Conservation (phyloP, 2,329 filamentous ascomycete genomes). For the Aurifilum marmelostoma region DNA sequence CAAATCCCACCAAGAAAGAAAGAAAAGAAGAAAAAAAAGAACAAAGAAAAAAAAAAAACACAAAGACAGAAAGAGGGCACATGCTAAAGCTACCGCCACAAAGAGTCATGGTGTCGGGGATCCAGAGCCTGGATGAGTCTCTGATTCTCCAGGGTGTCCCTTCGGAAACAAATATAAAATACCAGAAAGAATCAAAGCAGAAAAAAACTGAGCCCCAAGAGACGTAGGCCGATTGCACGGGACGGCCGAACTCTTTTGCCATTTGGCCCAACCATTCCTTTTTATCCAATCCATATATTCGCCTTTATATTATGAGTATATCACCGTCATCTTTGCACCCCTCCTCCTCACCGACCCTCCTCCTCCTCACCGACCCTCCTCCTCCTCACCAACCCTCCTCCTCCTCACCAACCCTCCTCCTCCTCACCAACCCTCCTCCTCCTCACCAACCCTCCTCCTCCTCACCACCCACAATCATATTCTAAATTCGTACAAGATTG, state of each 20-base stretch:
- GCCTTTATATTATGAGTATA: background rate
- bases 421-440: background rate
- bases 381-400: no score
- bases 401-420: background rate
- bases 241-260: constrained; percentile 8
- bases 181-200: background rate
- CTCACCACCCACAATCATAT: no score
- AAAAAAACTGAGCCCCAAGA: background rate
- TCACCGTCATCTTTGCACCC: no score
- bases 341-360: no score
- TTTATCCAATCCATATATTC: background rate
- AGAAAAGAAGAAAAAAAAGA: background rate
- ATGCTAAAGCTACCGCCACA: background rate
- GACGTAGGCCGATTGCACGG: constrained; percentile 4
- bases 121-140: constrained; percentile 13
- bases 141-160: constrained; percentile 13
- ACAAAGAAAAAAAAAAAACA: background rate
- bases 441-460: no score
- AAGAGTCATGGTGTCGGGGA: constrained; percentile 9
- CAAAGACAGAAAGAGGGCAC: background rate
- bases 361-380: background rate
- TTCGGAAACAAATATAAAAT: constrained; percentile 12
- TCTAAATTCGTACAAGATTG: no score
- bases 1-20: background rate
- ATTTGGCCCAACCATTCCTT: background rate